Conservation (phyloP, 768 basidiomycete genomes). For the Mycena rosella region DNA sequence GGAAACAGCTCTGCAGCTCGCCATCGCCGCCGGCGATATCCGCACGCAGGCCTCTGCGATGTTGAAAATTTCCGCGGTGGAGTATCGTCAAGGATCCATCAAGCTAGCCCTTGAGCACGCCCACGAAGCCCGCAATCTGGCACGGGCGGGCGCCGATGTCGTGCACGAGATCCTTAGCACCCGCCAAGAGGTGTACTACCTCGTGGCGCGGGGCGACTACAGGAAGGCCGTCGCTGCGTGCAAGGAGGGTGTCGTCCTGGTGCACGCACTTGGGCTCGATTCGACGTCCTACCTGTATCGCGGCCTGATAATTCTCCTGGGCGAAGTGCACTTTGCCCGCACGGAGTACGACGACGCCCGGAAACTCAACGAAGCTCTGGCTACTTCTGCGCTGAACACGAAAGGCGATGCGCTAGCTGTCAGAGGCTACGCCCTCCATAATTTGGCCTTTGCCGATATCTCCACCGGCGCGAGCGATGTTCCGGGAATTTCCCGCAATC, state of each 20-base stretch:
- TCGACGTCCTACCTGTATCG: not conserved
- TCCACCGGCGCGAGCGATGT: not conserved
- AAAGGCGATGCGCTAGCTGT: not conserved
- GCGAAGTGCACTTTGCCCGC: slow-evolving; percentile 2
- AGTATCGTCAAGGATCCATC: not conserved
- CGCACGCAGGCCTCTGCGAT: slow-evolving; percentile 1
- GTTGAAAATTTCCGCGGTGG: not conserved
- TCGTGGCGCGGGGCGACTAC: not conserved
- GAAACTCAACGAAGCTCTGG: slow-evolving; percentile 7
- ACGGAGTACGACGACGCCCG: slow-evolving; percentile 1
- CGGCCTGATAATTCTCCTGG: not conserved
- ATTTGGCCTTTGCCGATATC: not conserved
- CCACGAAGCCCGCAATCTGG: not conserved
- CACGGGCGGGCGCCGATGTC: not conserved
- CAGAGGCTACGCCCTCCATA: not conserved
- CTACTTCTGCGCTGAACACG: not conserved
- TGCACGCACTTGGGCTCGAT: slow-evolving; percentile 1
- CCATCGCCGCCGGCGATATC: not conserved
- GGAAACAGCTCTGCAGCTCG: not conserved
- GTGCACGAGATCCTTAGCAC: slow-evolving; percentile 1
- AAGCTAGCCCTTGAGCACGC: not conserved
- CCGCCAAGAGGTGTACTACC: slow-evolving; percentile 5
- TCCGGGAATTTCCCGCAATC: not conserved
- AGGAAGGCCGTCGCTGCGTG: not conserved
- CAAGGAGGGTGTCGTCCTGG: slow-evolving; percentile 1